phyloP scores from a whole-genome alignment of 2,329 filamentous ascomycete species.

The Pseudocercospora musae region DNA sequence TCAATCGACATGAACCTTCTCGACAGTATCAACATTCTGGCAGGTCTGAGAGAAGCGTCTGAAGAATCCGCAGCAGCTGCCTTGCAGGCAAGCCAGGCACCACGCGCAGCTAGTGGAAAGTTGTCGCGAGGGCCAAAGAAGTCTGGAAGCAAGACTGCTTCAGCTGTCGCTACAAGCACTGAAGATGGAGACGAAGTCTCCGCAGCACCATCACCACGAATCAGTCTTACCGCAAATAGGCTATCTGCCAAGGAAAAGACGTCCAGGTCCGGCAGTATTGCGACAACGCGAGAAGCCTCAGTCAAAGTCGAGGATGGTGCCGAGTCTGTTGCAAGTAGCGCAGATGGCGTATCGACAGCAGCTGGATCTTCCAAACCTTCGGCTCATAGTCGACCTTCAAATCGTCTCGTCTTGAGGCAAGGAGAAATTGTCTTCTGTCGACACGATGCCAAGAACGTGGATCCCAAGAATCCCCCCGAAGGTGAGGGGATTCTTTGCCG shows the following conservation, averaged over 20 bases:
- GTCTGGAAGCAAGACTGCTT: conserved; percentile 21
- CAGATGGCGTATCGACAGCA: conserved; percentile 39
- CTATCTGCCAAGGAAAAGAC: conserved; percentile 37
- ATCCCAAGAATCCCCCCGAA: conserved; percentile 36
- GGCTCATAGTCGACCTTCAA: conserved; percentile 23
- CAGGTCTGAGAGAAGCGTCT: conserved; percentile 46
- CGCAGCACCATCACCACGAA: conserved; percentile 34
- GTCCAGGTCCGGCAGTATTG: conserved; percentile 42
- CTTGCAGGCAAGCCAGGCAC: conserved; percentile 29
- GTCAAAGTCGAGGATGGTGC: conserved; percentile 51
- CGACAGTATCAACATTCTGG: conserved; percentile 46
- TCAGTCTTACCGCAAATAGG: conserved; percentile 27
- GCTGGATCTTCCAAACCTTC: conserved; percentile 31
- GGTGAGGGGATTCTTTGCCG: conserved; percentile 52
- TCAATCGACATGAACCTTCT: conserved; percentile 42
- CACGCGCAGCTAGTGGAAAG: conserved; percentile 29
- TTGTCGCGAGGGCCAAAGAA: conserved; percentile 28
- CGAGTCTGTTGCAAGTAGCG: conserved; percentile 42
- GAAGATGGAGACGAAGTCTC: conserved; percentile 32
- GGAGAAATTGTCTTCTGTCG: conserved; percentile 52
- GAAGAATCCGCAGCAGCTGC: conserved; percentile 39
- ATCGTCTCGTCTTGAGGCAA: conserved; percentile 35
- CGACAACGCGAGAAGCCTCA: conserved; percentile 46
- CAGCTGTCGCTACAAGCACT: conserved; percentile 24
- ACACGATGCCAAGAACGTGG: conserved; percentile 36